Evolutionary conservation across 2,329 filamentous ascomycete genomes (phyloP).

Genomic region (Aspergillus texensis): DNA sequence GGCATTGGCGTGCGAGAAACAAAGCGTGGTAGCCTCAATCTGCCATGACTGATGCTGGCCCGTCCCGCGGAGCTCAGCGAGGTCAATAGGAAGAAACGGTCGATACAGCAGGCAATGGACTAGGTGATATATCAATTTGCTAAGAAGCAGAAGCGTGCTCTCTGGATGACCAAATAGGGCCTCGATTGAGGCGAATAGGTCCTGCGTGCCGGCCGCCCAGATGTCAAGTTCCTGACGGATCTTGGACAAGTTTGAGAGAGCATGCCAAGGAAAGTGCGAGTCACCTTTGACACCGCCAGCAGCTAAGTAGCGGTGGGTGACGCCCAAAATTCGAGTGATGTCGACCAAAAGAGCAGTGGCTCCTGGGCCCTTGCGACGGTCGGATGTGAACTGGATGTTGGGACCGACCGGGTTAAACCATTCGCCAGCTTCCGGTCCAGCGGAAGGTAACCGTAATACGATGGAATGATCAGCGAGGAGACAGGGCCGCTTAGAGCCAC

Average conservation of each 20-base stretch:
- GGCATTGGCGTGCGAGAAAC: conserved; percentile 83
- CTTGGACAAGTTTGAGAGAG: conserved; percentile 80
- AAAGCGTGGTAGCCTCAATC: conserved; percentile 86
- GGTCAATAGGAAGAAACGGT: conserved; percentile 81
- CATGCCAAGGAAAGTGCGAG: conserved; percentile 89
- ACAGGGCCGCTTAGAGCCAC: conserved; percentile 80
- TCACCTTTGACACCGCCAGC: conserved; percentile 86
- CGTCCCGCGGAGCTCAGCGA: conserved; percentile 75
- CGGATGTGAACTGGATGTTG: conserved; percentile 73
- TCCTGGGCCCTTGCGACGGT: conserved; percentile 72
- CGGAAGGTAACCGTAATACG: conserved; percentile 71
- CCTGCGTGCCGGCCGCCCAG: conserved; percentile 80
- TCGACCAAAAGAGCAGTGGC: conserved; percentile 82
- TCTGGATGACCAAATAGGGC: conserved; percentile 76
- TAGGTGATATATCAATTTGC: conserved; percentile 84
- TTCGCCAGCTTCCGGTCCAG: conserved; percentile 69
- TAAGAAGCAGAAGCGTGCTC: conserved; percentile 75
- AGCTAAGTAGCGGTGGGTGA: conserved; percentile 81
- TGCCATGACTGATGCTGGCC: conserved; percentile 92
- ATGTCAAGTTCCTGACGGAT: conserved; percentile 83
- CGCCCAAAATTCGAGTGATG: conserved; percentile 78
- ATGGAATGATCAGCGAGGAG: conserved; percentile 77
- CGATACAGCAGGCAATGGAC: conserved; percentile 86
- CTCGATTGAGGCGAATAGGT: conserved; percentile 75
- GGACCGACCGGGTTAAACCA: conserved; percentile 78